Evolutionary conservation across 441 rosid genomes (phyloP).

Genomic region (Metrosideros polymorpha): DNA sequence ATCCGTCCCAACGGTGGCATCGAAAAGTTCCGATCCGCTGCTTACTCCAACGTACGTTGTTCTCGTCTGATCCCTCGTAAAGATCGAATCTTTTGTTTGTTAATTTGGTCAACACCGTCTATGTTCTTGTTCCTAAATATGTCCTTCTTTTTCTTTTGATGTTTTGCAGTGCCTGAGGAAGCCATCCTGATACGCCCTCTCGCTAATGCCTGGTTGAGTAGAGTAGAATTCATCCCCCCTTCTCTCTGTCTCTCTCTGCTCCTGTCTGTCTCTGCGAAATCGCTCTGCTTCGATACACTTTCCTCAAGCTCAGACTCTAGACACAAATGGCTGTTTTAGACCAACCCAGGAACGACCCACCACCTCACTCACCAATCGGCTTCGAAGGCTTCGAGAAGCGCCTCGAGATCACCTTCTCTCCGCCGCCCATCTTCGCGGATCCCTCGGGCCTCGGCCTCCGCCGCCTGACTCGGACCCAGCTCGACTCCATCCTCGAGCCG

Average conservation of each 20-base stretch:
- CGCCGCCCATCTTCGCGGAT: slow-evolving; percentile 15
- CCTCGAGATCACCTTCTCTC: slow-evolving; percentile 15
- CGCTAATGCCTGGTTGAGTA: neutral
- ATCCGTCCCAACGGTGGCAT: slow-evolving; percentile 52
- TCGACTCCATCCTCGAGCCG: slow-evolving; percentile 28
- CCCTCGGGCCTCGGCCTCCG: slow-evolving; percentile 26
- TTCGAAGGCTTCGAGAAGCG: slow-evolving; percentile 35
- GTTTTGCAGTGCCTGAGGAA: slow-evolving; percentile 35
- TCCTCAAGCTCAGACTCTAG: neutral
- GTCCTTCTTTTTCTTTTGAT: neutral
- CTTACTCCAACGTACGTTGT: slow-evolving; percentile 37
- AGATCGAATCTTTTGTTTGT: neutral
- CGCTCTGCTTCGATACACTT: neutral
- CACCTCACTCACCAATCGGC: slow-evolving; percentile 20
- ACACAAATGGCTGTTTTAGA: neutral
- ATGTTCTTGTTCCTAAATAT: neutral
- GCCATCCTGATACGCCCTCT: slow-evolving; percentile 31
- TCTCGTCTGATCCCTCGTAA: neutral
- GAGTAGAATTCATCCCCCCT: slow-evolving; percentile 9
- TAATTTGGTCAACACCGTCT: neutral
- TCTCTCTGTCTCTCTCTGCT: neutral
- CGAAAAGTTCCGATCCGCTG: slow-evolving; percentile 52
- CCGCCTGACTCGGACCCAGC: slow-evolving; percentile 17
- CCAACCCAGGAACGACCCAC: neutral
- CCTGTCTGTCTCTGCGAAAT: neutral